Evolutionary conservation across 2,329 filamentous ascomycete genomes (phyloP).

Genomic region (Ophiostoma quercus): DNA sequence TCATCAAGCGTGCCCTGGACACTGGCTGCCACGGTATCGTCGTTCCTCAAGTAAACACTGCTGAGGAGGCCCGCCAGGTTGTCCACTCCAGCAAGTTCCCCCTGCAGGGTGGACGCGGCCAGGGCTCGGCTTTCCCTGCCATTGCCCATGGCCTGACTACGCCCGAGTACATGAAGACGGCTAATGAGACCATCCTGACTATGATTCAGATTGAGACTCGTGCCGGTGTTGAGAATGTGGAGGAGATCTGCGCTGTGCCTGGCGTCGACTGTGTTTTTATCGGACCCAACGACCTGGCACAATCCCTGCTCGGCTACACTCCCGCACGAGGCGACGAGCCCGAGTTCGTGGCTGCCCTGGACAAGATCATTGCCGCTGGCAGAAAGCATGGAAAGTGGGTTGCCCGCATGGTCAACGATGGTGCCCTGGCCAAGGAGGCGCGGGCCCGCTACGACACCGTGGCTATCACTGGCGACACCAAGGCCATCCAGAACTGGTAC

Average conservation of each 20-base stretch:
- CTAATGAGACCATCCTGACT: conserved; percentile 44
- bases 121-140: conserved; percentile 46
- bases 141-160: conserved; percentile 43
- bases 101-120: conserved; percentile 45
- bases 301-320: conserved; percentile 42
- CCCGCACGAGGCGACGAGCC: conserved; percentile 45
- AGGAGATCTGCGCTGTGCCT: conserved; percentile 40
- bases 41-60: conserved; percentile 44
- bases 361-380: conserved; percentile 39
- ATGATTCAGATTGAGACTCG: conserved; percentile 44
- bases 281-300: conserved; percentile 43
- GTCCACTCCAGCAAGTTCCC: conserved; percentile 49
- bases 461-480: conserved; percentile 43
- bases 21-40: conserved; percentile 48
- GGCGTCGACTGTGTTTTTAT: conserved; percentile 44
- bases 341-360: conserved; percentile 43
- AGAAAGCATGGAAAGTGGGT: conserved; percentile 48
- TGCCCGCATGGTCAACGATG: conserved; percentile 45
- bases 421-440: conserved; percentile 38
- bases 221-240: conserved; percentile 43
- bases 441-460: conserved; percentile 40
- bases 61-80: conserved; percentile 42
- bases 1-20: conserved; percentile 49
- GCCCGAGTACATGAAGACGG: conserved; percentile 46
- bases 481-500: conserved; percentile 49